A percentile compares a stretch with the other conserved stretches of the same genome.
These are phyloP conservation scores for Cystofilobasidium capitatum DNA, from an alignment of 768 basidiomycete genomes.

Conservation along the genomic window DNA sequence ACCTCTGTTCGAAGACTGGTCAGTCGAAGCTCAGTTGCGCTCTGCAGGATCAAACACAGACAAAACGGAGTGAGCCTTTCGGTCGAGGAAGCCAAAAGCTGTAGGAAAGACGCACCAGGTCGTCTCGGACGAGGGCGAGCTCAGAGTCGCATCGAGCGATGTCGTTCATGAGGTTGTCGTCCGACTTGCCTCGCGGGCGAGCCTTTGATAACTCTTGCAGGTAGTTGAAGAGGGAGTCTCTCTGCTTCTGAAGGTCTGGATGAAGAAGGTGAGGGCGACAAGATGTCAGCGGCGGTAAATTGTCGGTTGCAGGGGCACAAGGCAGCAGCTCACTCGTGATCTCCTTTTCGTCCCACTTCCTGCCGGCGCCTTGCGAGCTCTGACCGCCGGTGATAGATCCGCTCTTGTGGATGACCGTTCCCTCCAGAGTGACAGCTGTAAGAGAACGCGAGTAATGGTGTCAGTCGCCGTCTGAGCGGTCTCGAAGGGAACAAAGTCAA, in stretches of 20 bases:
- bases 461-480: not conserved
- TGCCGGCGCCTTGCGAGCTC: slow-evolving; percentile 61
- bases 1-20: slow-evolving; percentile 74
- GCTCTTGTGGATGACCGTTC: slow-evolving; percentile 93
- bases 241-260: slow-evolving; percentile 51
- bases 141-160: slow-evolving; percentile 69
- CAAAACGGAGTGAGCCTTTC: not conserved
- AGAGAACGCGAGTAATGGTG: not conserved
- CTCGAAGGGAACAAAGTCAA: not conserved
- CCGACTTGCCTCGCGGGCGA: slow-evolving; percentile 71
- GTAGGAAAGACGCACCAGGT: slow-evolving; percentile 52
- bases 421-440: slow-evolving; percentile 81
- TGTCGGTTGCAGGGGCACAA: slow-evolving; percentile 29
- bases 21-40: slow-evolving; percentile 62
- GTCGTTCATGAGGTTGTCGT: slow-evolving; percentile 67
- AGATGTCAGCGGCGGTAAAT: slow-evolving; percentile 15
- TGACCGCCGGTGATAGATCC: slow-evolving; percentile 93
- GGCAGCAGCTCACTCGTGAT: slow-evolving; percentile 55
- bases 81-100: not conserved
- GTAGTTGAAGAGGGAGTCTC: slow-evolving; percentile 62
- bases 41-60: slow-evolving; percentile 43
- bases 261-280: not conserved
- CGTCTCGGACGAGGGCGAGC: slow-evolving; percentile 66
- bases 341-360: slow-evolving; percentile 93
- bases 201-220: slow-evolving; percentile 73